Evolutionary conservation across 106 monocot genomes (phyloP), one percentile per base, ranked within the genome.

Genomic region (Phalaenopsis equestris): DNA sequence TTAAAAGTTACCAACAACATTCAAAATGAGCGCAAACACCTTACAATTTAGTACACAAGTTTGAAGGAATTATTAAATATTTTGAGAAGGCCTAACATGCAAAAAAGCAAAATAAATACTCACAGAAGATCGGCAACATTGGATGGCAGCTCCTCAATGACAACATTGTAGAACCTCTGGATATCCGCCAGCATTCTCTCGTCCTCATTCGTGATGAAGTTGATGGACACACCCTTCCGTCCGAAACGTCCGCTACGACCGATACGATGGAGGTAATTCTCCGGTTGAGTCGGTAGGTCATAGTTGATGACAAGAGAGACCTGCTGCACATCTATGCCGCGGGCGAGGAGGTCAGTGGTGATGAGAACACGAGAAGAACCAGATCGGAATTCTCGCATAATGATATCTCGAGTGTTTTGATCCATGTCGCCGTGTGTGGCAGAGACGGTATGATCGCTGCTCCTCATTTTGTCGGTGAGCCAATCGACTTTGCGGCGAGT

Each of bases 401-500:
- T 84, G 73, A 84, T 84, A 38, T 84, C 84, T n/a, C 84, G 19
- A 16, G 84, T 80, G 37, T 84, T 84, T 16, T 84, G 84, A 17
- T 84, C 84, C 84, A 84, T 84, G 75, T 84, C 81, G 1, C 81
- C 81, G 42, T 81, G 81, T 56, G 81, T 81, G 56, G 81, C 81
- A 41, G 81, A 81, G 43, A 86, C 87, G 0, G 87, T 87, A 80
- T 86, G 86, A 67, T 87, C 87, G 24, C 83, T 80, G 78, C 72
- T 72, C 73, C 87, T 83, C 87, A 87, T 87, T 24, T 84, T 87
- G 70, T 87, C 87, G 7, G 87, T 87, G 16, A 87, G 83, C 87
- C 87, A 87, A 45, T 87, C 87, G 3, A 87, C 87, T 74, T 87
- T 87, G 73, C 87, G 87, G 0, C 87, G 77, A 6, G 87, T 87